Base-by-base conservation (phyloP, 1,284 basidiomycete species). In the Cryptococcus hybrid region DNA sequence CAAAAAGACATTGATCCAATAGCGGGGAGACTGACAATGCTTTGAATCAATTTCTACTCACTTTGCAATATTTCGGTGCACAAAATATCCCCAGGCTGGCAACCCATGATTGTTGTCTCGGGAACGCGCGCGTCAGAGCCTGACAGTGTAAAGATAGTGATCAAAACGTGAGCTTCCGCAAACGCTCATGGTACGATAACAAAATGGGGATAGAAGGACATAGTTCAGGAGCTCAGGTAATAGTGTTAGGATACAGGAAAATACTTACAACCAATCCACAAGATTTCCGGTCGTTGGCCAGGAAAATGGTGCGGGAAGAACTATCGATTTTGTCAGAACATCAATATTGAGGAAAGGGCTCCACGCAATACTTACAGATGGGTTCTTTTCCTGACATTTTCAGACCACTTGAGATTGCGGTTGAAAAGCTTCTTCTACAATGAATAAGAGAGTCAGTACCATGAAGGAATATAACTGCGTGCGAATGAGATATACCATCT, bases 111-210 rank as follows among this genome's bases (percentile, higher is more conserved):
- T 3, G 71, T 74, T 13, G 74, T 73, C 57, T 77, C 74, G 13
- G 75, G 73, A 36, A 77, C 75, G 47, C 75, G 64, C 11, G 75
- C 74, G 55, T 77, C 75, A 0, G 75, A 71, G 57, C 75, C 75
- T 75, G 54, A 9, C 45, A n/a, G 1, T 24, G 24, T 24, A 24
- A 24, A 24, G 24, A 24, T 24, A 24, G 24, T 24, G 24, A 24
- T 24, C 11, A 36, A 38, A 9, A 5, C 40, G 24, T 55, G 49
- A 61, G 53, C 44, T 18, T 45, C 24, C 51, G 6, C n/a, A 42
- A 42, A 42, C 40, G 40, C 40, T n/a, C n/a, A 9, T 9, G 40
- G 30, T 24, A 24, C 24, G 24, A 24, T 24, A 24, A 24, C 24
- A 24, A 24, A 24, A 24, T 24, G 24, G 24, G 24, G 24, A 24